phyloP scores from a whole-genome alignment of 768 basidiomycete species.

The Mrakia frigida region DNA sequence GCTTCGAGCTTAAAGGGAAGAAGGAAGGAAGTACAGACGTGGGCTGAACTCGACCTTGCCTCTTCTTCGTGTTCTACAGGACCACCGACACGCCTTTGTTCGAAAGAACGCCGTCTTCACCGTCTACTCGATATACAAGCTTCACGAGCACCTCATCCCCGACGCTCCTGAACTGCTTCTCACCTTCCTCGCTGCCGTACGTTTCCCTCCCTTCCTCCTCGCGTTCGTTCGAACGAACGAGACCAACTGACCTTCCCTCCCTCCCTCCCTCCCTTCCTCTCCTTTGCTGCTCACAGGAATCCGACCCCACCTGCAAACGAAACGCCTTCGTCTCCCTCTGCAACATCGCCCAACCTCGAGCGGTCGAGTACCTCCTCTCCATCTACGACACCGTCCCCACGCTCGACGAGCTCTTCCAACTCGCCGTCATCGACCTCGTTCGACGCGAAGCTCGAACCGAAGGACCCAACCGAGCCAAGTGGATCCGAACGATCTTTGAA shows the following conservation, averaged over 20 bases:
- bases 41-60: not conserved
- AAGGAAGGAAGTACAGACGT: not conserved
- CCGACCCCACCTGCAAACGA: conserved; percentile 90
- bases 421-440: conserved; percentile 91
- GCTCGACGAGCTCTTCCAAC: conserved; percentile 89
- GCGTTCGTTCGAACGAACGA: not conserved
- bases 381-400: conserved; percentile 75
- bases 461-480: conserved; percentile 61
- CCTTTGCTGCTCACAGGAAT: too few species aligned
- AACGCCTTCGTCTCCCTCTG: conserved; percentile 96
- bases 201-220: conserved; percentile 31
- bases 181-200: conserved; percentile 80
- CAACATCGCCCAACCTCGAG: conserved; percentile 69
- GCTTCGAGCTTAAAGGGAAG: not conserved
- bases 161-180: conserved; percentile 94
- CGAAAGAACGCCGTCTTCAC: conserved; percentile 98
- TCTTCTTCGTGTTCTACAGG: conserved; percentile 44
- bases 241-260: not conserved
- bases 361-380: conserved; percentile 81
- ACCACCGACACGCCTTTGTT: conserved; percentile 96
- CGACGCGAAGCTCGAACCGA: conserved; percentile 56
- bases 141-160: conserved; percentile 89
- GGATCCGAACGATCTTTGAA: conserved; percentile 90
- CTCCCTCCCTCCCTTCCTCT: not conserved
- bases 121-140: conserved; percentile 85